Evolutionary conservation across 306 rosid genomes (phyloP).

Genomic region (Trifolium dubium): DNA sequence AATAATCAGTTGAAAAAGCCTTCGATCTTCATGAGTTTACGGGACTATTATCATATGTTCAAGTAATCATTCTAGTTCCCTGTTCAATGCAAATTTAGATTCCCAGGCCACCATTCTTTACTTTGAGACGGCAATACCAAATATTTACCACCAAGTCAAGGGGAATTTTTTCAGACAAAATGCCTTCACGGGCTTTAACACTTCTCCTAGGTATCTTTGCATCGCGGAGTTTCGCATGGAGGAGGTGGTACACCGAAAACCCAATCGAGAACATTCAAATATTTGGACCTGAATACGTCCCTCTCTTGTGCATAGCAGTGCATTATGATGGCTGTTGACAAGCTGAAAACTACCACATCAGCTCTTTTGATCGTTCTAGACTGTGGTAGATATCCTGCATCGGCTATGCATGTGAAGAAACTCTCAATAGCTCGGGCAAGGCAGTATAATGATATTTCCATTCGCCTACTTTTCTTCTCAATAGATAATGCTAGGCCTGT

Average conservation of each 20-base stretch:
- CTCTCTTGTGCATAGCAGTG: conserved; percentile 94
- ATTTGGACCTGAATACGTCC: conserved; percentile 93
- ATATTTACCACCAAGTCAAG: background rate
- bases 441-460: conserved; percentile 93
- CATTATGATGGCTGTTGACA: conserved; percentile 97
- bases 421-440: conserved; percentile 89
- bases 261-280: conserved; percentile 94
- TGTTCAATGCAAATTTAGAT: conserved; percentile 26
- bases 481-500: conserved; percentile 63
- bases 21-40: conserved; percentile 23
- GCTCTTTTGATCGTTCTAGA: conserved; percentile 77
- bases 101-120: conserved; percentile 28
- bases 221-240: conserved; percentile 76
- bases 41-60: background rate
- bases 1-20: conserved; percentile 20
- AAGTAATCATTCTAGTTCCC: conserved; percentile 28
- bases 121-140: conserved; percentile 32
- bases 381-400: conserved; percentile 68
- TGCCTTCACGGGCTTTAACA: conserved; percentile 1
- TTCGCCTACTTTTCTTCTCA: conserved; percentile 76
- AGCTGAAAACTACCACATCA: conserved; percentile 80
- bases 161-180: conserved; percentile 31
- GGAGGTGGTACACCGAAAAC: conserved; percentile 96
- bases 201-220: conserved; percentile 47
- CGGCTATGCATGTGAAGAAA: conserved; percentile 86